These are phyloP conservation scores for Paulownia fortunei DNA, from an alignment of 257 asterid genomes.

Conservation along the genomic window DNA sequence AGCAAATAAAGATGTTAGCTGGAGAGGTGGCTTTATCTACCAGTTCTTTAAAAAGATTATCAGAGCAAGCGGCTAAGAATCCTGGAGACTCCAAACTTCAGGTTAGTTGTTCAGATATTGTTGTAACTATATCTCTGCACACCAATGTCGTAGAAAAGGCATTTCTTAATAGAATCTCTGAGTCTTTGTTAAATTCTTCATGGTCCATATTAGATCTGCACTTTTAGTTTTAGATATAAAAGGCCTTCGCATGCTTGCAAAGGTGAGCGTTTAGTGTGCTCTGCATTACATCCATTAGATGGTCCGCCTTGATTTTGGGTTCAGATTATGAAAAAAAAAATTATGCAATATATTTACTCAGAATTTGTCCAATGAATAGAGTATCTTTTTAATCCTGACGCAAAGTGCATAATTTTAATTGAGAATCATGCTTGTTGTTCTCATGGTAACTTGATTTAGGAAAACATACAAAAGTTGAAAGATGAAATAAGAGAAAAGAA, in stretches of 20 bases:
- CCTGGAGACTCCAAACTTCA: slow-evolving; percentile 63
- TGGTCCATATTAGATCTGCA: not conserved
- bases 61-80: slow-evolving; percentile 61
- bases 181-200: not conserved
- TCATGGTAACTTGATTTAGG: slow-evolving; percentile 50
- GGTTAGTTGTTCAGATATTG: slow-evolving; percentile 47
- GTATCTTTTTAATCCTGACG: not conserved
- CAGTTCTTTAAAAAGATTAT: slow-evolving; percentile 76
- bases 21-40: slow-evolving; percentile 82
- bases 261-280: slow-evolving; percentile 3
- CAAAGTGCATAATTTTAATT: slow-evolving; percentile 9
- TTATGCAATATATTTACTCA: not conserved
- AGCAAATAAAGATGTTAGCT: slow-evolving; percentile 85
- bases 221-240: not conserved
- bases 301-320: slow-evolving; percentile 10
- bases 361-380: not conserved
- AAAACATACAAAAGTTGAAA: slow-evolving; percentile 62
- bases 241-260: slow-evolving; percentile 11
- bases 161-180: not conserved
- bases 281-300: slow-evolving; percentile 14
- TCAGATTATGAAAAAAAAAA: slow-evolving; percentile 1
- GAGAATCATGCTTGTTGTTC: slow-evolving; percentile 20
- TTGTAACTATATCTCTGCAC: not conserved
- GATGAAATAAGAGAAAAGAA: slow-evolving; percentile 77
- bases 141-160: not conserved